Percentiles rank a stretch among this genome's conserved stretches.
Evolutionary conservation across 768 basidiomycete species (phyloP).

Genomic region (Lyophyllum atratum): DNA sequence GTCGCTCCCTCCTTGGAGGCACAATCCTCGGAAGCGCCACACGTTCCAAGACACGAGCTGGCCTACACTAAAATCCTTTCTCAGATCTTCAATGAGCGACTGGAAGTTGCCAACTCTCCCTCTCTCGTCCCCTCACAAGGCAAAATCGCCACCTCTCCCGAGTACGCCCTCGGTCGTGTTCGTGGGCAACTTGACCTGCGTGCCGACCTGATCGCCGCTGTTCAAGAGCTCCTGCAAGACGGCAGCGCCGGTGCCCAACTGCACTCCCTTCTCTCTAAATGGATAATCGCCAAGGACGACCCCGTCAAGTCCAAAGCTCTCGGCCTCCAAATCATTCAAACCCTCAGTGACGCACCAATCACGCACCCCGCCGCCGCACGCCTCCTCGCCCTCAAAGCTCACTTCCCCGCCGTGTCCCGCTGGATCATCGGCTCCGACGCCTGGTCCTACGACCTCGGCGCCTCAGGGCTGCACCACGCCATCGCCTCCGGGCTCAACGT

Average conservation of each 20-base stretch:
- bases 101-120: slow-evolving; percentile 88
- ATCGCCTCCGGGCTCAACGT: slow-evolving; percentile 89
- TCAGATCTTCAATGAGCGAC: slow-evolving; percentile 75
- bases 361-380: slow-evolving; percentile 49
- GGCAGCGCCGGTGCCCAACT: slow-evolving; percentile 51
- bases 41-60: slow-evolving; percentile 87
- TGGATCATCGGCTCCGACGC: slow-evolving; percentile 99
- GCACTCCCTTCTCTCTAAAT: slow-evolving; percentile 75
- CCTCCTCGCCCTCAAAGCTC: slow-evolving; percentile 59
- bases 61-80: slow-evolving; percentile 89
- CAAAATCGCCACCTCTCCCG: slow-evolving; percentile 82
- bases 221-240: slow-evolving; percentile 66
- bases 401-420: slow-evolving; percentile 70
- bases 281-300: slow-evolving; percentile 81
- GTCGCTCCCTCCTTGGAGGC: slow-evolving; percentile 24
- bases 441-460: slow-evolving; percentile 96
- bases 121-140: slow-evolving; percentile 70
- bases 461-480: slow-evolving; percentile 93
- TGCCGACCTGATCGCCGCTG: slow-evolving; percentile 60
- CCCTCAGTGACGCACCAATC: slow-evolving; percentile 43
- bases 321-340: slow-evolving; percentile 56
- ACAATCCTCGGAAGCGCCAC: slow-evolving; percentile 41
- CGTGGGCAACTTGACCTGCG: slow-evolving; percentile 80
- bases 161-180: slow-evolving; percentile 91
- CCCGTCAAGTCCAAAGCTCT: slow-evolving; percentile 56